Base-by-base conservation (phyloP, 2,329 filamentous ascomycete species). In the Ophiognomonia clavigignenti-juglandacearum region DNA sequence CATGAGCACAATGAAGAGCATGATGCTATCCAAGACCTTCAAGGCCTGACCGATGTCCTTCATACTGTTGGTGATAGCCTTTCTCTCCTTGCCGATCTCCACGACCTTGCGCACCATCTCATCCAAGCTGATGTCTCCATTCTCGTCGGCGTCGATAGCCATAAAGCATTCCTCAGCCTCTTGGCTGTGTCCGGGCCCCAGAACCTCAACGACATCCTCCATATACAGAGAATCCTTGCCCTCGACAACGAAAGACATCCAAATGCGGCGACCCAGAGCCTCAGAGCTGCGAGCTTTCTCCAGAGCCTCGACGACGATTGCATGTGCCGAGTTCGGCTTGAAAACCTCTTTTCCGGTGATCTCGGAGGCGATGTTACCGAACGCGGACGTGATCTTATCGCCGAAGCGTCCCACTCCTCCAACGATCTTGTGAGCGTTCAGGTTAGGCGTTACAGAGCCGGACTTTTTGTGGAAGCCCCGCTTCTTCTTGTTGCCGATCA, bases 221-320 rank as follows among this genome's bases (percentile, higher is more conserved):
- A 78, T 67, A 56, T 79, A 88, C 8, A 98, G 74, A 1, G 84
- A 73, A 34, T 96, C 88, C 49, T 83, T 83, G 57, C 89, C 90
- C 66, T 97, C 92, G 4, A 93, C 82, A 2, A 96, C 93, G 62
- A 96, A 95, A 1, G 91, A 96, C 88, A 96, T 95, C 93, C 93
- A 97, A 53, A 97, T 85, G 59, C 93, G 86, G 56, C 82, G 85
- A n/a, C 88, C 91, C 48, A 97, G 72, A n/a, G 93, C 93, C 64
- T 97, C 91, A 0, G 90, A 88, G 6, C 89, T 87, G 50, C 78
- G 76, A 36, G 80, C 82, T 69, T 89, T 92, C 66, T 96, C 91
- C 26, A 97, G 74, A 8, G 92, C 93, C 62, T 95, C 83, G 11
- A 95, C 75, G 5, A 97, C 89, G 40, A 97, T 82, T 0, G 89